Conservation (phyloP, 495 filamentous ascomycete species). For the Penicillium turbatum region DNA sequence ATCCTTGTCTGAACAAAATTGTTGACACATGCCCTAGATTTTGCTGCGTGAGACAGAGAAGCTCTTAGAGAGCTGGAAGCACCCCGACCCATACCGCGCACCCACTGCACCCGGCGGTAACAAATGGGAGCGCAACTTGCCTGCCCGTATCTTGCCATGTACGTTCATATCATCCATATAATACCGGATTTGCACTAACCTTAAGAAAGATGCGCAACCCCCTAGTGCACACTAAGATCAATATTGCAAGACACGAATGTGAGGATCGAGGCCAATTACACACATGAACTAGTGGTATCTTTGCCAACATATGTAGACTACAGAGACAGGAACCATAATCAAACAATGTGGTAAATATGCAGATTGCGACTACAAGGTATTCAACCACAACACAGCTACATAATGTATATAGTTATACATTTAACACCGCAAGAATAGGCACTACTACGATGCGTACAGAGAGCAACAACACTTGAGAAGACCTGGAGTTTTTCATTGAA, state of each 20-base stretch:
- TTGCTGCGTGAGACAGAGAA: conserved; percentile 83
- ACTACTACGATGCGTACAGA: too few relatives aligned
- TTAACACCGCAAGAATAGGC: background rate
- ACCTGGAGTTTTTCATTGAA: conserved; percentile 33
- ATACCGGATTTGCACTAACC: background rate
- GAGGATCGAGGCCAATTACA: background rate
- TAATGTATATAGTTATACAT: background rate
- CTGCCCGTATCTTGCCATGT: conserved; percentile 74
- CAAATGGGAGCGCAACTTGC: conserved; percentile 94
- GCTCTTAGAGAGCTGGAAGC: conserved; percentile 89
- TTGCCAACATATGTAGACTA: background rate
- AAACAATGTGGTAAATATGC: too few relatives aligned
- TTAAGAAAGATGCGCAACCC: conserved; percentile 11
- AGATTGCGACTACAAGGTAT: too few relatives aligned
- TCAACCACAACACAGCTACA: too few relatives aligned
- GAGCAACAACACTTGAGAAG: conserved; percentile 4
- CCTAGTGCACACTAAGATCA: conserved; percentile 12
- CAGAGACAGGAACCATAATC: background rate
- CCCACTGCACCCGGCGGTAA: conserved; percentile 94
- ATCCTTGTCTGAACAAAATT: background rate
- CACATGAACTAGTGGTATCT: background rate
- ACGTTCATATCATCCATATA: conserved; percentile 36
- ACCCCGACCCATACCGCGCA: conserved; percentile 85
- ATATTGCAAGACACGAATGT: background rate
- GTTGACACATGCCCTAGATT: conserved; percentile 46